Conservation (phyloP, 2,329 filamentous ascomycete genomes). For the Penicillium nordicum region DNA sequence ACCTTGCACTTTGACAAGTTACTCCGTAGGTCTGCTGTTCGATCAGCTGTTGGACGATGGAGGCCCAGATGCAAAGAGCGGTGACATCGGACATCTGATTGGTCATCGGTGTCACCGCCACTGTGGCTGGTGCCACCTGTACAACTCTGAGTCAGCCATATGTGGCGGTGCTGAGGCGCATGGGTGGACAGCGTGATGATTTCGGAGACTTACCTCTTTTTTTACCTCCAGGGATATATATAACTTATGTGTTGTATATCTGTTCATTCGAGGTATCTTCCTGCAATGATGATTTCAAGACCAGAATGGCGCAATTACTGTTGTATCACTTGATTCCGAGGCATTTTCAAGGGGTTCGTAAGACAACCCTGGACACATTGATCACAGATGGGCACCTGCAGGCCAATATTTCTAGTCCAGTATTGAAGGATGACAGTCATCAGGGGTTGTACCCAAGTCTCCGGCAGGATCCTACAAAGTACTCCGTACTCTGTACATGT, state of each 20-base stretch:
- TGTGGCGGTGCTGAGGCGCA: conserved; percentile 3
- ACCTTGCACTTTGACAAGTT: no score
- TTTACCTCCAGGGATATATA: background rate
- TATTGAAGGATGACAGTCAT: background rate
- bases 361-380: background rate
- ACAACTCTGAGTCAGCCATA: background rate
- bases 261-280: background rate
- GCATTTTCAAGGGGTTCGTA: background rate
- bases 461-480: background rate
- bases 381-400: conserved; percentile 7
- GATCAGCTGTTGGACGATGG: background rate
- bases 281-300: background rate
- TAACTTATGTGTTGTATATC: background rate
- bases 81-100: conserved; percentile 30
- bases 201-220: background rate
- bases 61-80: conserved; percentile 23
- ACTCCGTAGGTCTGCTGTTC: no score
- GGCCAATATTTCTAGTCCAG: background rate
- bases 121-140: conserved; percentile 26
- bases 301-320: background rate
- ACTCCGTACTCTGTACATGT: background rate
- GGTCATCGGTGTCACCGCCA: conserved; percentile 28
- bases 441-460: background rate
- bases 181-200: background rate
- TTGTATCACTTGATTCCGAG: conserved; percentile 2